Evolutionary conservation across 2,329 filamentous ascomycete species (phyloP), one percentile per base, ranked within the genome.

Genomic region (Penicillium psychrosexuale): DNA sequence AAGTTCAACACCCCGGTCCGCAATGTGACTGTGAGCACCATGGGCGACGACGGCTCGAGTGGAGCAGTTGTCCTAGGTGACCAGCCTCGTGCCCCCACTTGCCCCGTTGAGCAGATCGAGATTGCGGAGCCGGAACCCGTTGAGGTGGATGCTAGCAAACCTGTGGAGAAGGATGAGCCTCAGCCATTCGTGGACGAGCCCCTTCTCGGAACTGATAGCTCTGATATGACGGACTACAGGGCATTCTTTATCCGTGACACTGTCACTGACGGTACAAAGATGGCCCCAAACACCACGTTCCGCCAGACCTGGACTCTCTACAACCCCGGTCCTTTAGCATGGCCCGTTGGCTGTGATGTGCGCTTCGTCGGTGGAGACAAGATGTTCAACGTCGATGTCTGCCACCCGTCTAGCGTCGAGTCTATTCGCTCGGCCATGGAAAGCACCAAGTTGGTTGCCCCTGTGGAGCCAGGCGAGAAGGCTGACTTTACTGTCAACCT

Each of bases 1-100:
- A 97, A 96, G 78, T 91, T 99, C 80, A 96, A 91, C 82, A 95
- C 90, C 2, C 89, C 93, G 9, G 88, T 99, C 46, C 89, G 90
- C 63, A 88, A 90, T 63, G 90, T 96, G 34, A 92, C 84, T 59
- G 89, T 99, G 49, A 92, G 86, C 47, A 97, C 93, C 8, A 81
- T 88, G 60, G 88, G 88, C 50, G 90, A 96, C 74, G 85, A 91
- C 65, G 82, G 82, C 56, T 79, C 85, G 63, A 88, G 88, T 47
- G 80, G 84, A 56, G 75, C 75, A 40, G 81, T 83, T n/a, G 72
- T 80, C 36, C 85, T 96, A 82, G 91, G 91, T 50, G 91, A 96
- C 68, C 80, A 80, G 30, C 70, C 75, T 53, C 83, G 83, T 61
- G 76, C 81, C 56, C 78, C 80, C 37, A 81, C 80, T 46, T 37